Evolutionary conservation across 2,329 filamentous ascomycete species (phyloP), one percentile per base, ranked within the genome.

Genomic region (Westerdykella sp.): DNA sequence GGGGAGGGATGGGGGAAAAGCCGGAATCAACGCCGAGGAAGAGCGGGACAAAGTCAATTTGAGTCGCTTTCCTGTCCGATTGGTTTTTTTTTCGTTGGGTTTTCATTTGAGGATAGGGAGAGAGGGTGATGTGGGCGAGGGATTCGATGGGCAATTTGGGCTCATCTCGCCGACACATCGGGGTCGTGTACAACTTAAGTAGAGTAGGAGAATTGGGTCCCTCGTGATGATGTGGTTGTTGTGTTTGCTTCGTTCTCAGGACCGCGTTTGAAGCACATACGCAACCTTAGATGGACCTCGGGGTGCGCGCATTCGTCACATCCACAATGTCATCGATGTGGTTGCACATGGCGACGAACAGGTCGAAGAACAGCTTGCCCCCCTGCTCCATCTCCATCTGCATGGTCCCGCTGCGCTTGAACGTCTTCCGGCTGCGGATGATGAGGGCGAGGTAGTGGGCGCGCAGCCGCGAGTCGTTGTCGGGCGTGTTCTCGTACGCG

Each of bases 381-480:
- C 90, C 89, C 70, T 82, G 82, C 76, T 95, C 87, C 90, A 97
- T 96, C 76, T 96, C 90, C 75, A 86, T 84, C 79, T 96, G 90
- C 89, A 96, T 95, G 71, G 90, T 96, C 72, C 90, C 90, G 75
- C 89, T 95, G 73, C 86, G 83, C 84, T 95, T 96, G 72, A 97
- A 96, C 63, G 88, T 95, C 77, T 89, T 89, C 70, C 91, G 87
- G 78, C 87, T 91, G 75, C 90, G 85, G 76, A 96, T 95, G 72
- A 96, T 95, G 71, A 96, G 81, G 68, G 90, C 88, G 69, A 97
- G 83, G 77, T 95, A 96, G 76, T 95, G 89, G 76, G 90, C 90
- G 74, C 90, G 89, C 70, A 97, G 83, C 63, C 84, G 81, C 65
- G 85, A 91, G 75, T 97, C 90, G 60, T 83, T 85, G 74, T 95